Base-by-base conservation (phyloP, 768 basidiomycete species). In the Roridomyces roridus region DNA sequence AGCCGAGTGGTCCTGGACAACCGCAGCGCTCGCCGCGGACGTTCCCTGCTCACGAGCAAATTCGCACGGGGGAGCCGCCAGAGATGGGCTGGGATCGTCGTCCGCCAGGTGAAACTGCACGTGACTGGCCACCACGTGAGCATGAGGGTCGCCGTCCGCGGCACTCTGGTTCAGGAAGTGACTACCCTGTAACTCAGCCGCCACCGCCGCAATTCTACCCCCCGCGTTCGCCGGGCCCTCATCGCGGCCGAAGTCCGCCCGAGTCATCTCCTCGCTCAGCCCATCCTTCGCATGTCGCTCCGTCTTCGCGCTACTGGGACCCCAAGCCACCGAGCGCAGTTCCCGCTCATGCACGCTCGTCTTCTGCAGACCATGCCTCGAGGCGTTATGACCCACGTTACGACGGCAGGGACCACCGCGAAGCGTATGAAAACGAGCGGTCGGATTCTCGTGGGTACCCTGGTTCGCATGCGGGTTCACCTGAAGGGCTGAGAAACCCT, bases 351-450 rank as follows among this genome's bases (percentile, higher is more conserved):
- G 70, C 74, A 5, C 72, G 76, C 47, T 75, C 70, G 23, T 70
- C 68, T 34, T 66, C 70, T 6, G 70, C 75, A 11, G 85, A 85
- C 46, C 75, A 69, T 24, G 10, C 31, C 31, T 65, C 78, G 0
- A 73, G 84, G 60, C 78, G 88, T 17, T 91, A 90, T 59, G 89
- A 90, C 63, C 87, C 87, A 6, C 76, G 83, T 20, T 81, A 81
- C 57, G 84, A 85, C 65, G 82, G 83, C 36, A 69, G 72, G 39
- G 74, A 58, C 40, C 59, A 58, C 48, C 72, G 60, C 6, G 74
- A 74, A 10, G 40, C 65, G 12, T 60, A 62, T 23, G 74, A 74
- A 31, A 77, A 79, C 29, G 74, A 71, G 26, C 66, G 70, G 36
- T 70, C 69, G 18, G 69, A 71, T 62, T 63, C 61, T 44, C 47